Base-by-base conservation (phyloP, 306 rosid species). In the Parietaria judaica region DNA sequence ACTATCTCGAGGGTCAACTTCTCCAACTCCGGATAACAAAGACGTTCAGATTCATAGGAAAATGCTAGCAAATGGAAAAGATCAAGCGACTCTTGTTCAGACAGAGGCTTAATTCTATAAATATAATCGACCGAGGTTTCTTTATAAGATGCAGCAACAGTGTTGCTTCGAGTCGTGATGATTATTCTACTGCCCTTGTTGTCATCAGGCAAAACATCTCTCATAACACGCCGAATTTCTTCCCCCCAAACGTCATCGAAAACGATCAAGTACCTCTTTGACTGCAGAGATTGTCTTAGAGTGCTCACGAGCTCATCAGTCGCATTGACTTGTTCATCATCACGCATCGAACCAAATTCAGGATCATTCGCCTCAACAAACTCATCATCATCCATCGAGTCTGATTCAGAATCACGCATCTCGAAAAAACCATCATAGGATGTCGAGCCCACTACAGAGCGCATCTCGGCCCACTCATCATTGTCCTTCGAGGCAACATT, bases 131-230 rank as follows among this genome's bases (percentile, higher is more conserved):
- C 13, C 1, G 54, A 39, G 2, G 3, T n/a, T 16, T 15, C 46
- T 41, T 31, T 23, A 8, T 46, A 45, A 36, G 54, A 47, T 3
- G 51, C 49, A 31, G 38, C 71, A 14, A 59, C 58, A 0, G 50
- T 13, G 3, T 9, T 10, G 3, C 3, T 36, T 1, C 63, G 44
- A 7, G 71, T 50, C 15, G 76, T 65, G 65, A 65, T 47, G 35
- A 72, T 14, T 31, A 72, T 45, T 38, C 52, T 48, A 59, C 71
- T 65, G 4, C 67, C 63, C 1, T 6, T 48, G 14, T 46, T 45
- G 52, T 38, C 37, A 9, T 16, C 16, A 11, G 76, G 67, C 37
- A 65, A 56, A 13, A 64, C 63, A 58, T 14, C 15, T 36, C 48
- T 51, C 46, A 72, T 2, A 13, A 13, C 15, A n/a, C 46, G 17